These are phyloP conservation scores for Penicillium decumbens DNA, from an alignment of 2,329 filamentous ascomycete species.

Conservation along the genomic window DNA sequence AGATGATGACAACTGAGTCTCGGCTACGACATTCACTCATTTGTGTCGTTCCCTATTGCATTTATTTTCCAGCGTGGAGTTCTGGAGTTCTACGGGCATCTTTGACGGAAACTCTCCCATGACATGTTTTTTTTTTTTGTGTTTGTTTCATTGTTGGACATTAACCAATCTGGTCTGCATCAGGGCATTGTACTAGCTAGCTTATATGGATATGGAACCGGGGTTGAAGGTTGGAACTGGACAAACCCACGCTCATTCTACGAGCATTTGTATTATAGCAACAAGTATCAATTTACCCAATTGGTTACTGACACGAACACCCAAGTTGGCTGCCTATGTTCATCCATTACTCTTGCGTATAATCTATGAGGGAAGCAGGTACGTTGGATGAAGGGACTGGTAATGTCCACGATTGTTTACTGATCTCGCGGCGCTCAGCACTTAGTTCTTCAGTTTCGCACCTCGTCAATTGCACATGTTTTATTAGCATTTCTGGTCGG, in stretches of 20 bases:
- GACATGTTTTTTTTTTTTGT: slow-evolving; percentile 5
- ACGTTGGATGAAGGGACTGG: too few species aligned
- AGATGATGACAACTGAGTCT: slow-evolving; percentile 25
- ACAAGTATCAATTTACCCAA: background rate
- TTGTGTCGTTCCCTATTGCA: slow-evolving; percentile 5
- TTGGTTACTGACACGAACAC: background rate
- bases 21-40: background rate
- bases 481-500: too few species aligned
- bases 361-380: too few species aligned
- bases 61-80: slow-evolving; percentile 24
- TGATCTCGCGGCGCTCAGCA: too few species aligned
- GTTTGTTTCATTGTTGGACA: background rate
- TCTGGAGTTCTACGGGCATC: slow-evolving; percentile 14
- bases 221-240: background rate
- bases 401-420: too few species aligned
- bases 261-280: slow-evolving; percentile 1
- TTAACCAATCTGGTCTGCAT: slow-evolving; percentile 8
- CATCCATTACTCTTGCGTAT: too few species aligned
- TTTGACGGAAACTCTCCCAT: slow-evolving; percentile 22
- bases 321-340: background rate
- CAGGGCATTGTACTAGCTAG: slow-evolving; percentile 5
- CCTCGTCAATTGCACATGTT: too few species aligned
- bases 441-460: too few species aligned
- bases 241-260: background rate
- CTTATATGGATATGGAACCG: slow-evolving; percentile 14